Conservation (phyloP, 225 moss, liverwort and hornwort species). For the Thuidium tamariscinum region DNA sequence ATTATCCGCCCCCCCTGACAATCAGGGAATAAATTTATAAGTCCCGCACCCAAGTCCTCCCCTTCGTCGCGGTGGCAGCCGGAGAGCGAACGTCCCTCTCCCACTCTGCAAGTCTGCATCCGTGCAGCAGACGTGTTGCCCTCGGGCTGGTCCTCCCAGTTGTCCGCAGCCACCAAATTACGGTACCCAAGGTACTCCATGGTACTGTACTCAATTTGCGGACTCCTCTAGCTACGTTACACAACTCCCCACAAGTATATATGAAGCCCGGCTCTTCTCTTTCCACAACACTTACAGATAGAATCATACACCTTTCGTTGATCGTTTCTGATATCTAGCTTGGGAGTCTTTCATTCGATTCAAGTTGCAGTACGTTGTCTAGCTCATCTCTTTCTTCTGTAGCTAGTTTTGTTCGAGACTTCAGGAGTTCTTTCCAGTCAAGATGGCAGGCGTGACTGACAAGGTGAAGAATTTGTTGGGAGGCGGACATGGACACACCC, state of each 20-base stretch:
- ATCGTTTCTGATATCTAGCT: no score
- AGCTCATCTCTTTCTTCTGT: background rate
- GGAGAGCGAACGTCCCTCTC: background rate
- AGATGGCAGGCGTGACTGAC: slow-evolving; percentile 14
- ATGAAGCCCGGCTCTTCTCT: background rate
- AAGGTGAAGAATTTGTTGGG: slow-evolving; percentile 36
- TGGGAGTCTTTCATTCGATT: background rate
- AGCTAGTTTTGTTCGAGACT: no score
- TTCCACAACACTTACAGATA: background rate
- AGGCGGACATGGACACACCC: slow-evolving; percentile 11
- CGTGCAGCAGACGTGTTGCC: background rate
- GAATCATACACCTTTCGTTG: no score
- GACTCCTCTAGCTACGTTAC: background rate
- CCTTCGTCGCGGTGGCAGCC: background rate
- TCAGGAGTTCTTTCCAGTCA: background rate
- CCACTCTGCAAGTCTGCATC: no score
- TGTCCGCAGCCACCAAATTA: background rate
- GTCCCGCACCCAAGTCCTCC: background rate
- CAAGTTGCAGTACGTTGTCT: background rate
- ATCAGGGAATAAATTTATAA: background rate
- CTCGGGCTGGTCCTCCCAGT: background rate
- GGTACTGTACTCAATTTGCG: background rate
- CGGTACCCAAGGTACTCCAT: background rate
- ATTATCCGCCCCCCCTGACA: background rate
- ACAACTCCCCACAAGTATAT: background rate